Conservation (phyloP, 2,329 filamentous ascomycete genomes). For the Verticillium dahliae region DNA sequence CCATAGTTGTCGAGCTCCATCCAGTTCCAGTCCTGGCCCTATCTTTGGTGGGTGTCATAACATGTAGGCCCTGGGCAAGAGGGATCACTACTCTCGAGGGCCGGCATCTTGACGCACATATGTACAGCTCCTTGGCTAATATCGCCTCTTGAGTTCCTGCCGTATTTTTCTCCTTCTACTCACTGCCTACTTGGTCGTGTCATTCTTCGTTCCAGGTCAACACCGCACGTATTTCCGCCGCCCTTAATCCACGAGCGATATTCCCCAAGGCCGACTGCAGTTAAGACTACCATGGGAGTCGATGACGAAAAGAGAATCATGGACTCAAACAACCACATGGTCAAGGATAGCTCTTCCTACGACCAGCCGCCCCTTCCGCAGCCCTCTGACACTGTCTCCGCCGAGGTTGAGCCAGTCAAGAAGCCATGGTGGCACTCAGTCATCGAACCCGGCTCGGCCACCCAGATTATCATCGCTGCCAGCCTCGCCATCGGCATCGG, state of each 20-base stretch:
- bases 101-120: neutral
- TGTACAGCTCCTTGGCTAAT: neutral
- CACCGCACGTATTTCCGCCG: neutral
- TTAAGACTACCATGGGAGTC: neutral
- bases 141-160: neutral
- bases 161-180: neutral
- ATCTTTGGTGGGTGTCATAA: neutral
- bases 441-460: constrained; percentile 34
- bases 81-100: neutral
- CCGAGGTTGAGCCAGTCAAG: constrained; percentile 15
- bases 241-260: neutral
- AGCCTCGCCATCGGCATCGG: constrained; percentile 42
- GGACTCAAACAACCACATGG: constrained; percentile 3
- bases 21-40: neutral
- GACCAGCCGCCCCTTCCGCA: constrained; percentile 5
- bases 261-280: neutral
- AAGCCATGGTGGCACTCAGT: constrained; percentile 28
- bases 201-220: neutral
- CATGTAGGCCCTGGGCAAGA: neutral
- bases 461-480: constrained; percentile 43
- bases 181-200: neutral
- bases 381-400: neutral
- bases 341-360: constrained; percentile 12
- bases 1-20: neutral
- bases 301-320: constrained; percentile 8